Percentiles rank a stretch among this genome's conserved stretches.
These are phyloP conservation scores for Citrus trifoliata DNA, from an alignment of 345 rosid species.

Conservation along the genomic window DNA sequence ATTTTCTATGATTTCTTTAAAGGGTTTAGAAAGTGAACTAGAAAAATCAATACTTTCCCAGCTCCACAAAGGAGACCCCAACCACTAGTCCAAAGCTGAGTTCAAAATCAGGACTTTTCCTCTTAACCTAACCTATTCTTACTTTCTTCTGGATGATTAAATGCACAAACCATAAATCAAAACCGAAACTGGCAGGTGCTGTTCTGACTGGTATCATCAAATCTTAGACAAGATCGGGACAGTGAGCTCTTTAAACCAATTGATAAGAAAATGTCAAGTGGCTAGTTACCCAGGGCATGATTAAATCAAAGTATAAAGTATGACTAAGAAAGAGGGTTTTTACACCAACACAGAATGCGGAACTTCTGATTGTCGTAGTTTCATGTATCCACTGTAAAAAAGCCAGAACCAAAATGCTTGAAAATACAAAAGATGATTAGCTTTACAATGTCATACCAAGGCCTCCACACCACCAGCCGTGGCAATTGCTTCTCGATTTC, in stretches of 20 bases:
- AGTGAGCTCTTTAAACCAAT: background rate
- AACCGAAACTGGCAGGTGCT: background rate
- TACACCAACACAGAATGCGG: background rate
- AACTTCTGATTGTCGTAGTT: background rate
- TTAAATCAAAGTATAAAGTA: background rate
- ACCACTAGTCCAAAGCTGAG: too few relatives aligned
- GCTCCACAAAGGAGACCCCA: too few relatives aligned
- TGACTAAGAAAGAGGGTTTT: background rate
- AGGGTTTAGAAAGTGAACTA: too few relatives aligned
- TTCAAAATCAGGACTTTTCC: too few relatives aligned
- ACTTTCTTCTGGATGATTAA: background rate
- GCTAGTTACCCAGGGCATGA: background rate
- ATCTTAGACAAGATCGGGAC: background rate
- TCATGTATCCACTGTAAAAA: background rate
- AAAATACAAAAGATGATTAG: background rate
- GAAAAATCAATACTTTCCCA: too few relatives aligned
- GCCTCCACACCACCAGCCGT: conserved; percentile 39
- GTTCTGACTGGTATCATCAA: background rate
- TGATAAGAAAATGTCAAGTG: background rate
- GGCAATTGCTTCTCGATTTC: conserved; percentile 41
- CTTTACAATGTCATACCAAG: conserved; percentile 21
- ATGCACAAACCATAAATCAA: background rate
- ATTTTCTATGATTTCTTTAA: too few relatives aligned
- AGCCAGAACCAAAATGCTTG: background rate
- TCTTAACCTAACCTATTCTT: background rate